These are phyloP conservation scores for Spizellomyces sp. DNA, from an alignment of 192 early-diverging fungal genomes.

Conservation along the genomic window DNA sequence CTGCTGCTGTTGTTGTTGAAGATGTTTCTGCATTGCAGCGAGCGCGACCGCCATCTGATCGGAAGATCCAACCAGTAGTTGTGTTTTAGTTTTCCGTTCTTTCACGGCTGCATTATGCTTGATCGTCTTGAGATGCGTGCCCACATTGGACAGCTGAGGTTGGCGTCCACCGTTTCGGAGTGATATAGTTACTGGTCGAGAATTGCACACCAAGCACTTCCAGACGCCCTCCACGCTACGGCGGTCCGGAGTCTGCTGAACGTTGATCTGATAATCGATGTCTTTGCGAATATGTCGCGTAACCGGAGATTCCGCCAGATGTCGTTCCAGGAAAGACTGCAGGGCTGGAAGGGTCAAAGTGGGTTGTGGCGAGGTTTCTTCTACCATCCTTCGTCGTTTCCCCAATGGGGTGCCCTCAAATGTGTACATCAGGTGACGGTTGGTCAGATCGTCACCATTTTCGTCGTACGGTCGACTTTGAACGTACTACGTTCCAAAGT, in stretches of 20 bases:
- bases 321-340: conserved; percentile 21
- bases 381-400: neutral
- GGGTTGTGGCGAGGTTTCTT: neutral
- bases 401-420: neutral
- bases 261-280: conserved; percentile 20
- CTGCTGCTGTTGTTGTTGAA: neutral
- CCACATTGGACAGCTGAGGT: conserved; percentile 34
- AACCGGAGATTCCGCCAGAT: conserved; percentile 31
- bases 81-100: neutral
- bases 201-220: conserved; percentile 31
- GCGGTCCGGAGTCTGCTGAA: conserved; percentile 8
- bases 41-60: neutral
- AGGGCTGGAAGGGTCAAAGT: conserved; percentile 1
- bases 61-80: neutral
- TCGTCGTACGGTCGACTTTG: neutral
- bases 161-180: conserved; percentile 33
- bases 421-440: neutral
- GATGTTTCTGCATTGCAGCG: neutral
- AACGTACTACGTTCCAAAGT: neutral
- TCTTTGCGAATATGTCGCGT: conserved; percentile 30
- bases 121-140: conserved; percentile 35
- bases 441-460: neutral
- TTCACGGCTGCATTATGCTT: conserved; percentile 24
- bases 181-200: conserved; percentile 30
- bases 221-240: conserved; percentile 28